Percentiles rank a stretch among this genome's conserved stretches.
Conservation (phyloP, 2,329 filamentous ascomycete species). For the Microdochium paspali region DNA sequence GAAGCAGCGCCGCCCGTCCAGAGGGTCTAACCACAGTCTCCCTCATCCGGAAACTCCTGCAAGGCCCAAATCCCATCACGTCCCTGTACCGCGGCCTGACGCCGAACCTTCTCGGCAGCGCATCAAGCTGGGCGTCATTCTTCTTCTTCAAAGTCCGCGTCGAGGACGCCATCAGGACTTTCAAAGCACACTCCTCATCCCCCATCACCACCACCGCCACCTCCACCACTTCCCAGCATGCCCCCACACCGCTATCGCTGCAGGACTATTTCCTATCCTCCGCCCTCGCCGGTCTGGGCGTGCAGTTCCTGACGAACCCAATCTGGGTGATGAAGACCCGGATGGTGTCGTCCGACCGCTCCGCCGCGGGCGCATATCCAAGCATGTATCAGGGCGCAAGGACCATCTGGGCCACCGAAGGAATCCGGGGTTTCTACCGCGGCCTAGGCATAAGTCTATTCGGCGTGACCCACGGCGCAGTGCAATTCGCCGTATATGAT, state of each 20-base stretch:
- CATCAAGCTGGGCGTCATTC: conserved; percentile 82
- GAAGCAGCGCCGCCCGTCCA: conserved; percentile 27
- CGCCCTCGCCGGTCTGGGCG: conserved; percentile 59
- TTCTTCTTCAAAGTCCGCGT: conserved; percentile 65
- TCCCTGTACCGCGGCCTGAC: conserved; percentile 84
- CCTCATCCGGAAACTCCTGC: conserved; percentile 39
- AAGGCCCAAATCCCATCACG: conserved; percentile 45
- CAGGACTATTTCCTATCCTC: conserved; percentile 77
- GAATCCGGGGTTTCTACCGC: conserved; percentile 73
- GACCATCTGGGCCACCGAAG: conserved; percentile 62
- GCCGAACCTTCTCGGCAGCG: conserved; percentile 87
- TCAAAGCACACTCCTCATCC: conserved; percentile 12
- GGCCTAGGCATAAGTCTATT: conserved; percentile 75
- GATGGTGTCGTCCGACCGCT: conserved; percentile 79
- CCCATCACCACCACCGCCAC: conserved; percentile 7
- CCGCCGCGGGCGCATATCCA: conserved; percentile 68
- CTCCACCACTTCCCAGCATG: conserved; percentile 1
- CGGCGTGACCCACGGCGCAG: conserved; percentile 82
- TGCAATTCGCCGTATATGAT: conserved; percentile 96
- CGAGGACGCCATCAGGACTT: conserved; percentile 34
- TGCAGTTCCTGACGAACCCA: conserved; percentile 80
- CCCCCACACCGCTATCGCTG: conserved; percentile 33
- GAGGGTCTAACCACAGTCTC: conserved; percentile 37
- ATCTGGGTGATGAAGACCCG: conserved; percentile 98
- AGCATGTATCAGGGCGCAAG: conserved; percentile 63